phyloP scores from a whole-genome alignment of 768 basidiomycete species.

The Fomitopsis serialis region DNA sequence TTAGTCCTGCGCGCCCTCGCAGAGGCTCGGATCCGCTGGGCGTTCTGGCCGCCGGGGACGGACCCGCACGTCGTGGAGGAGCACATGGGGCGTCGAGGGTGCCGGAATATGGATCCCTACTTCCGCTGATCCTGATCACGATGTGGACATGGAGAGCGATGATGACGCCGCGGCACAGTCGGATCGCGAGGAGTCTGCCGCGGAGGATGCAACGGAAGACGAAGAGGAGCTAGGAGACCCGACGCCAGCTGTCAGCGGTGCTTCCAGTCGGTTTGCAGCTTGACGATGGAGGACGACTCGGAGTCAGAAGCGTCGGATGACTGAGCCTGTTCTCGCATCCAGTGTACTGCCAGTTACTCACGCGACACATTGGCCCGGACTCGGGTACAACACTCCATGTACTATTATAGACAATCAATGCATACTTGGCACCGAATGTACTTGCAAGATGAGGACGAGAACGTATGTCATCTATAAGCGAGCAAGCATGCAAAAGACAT shows the following conservation, averaged over 20 bases:
- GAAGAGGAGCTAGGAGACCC: constrained; percentile 6
- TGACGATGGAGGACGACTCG: constrained; percentile 29
- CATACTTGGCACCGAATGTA: too few relatives aligned
- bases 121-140: constrained; percentile 11
- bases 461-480: too few relatives aligned
- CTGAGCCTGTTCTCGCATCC: too few relatives aligned
- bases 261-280: constrained; percentile 32
- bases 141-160: constrained; percentile 15
- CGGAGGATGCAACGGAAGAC: constrained; percentile 15
- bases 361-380: too few relatives aligned
- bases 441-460: too few relatives aligned
- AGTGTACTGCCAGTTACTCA: too few relatives aligned
- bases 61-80: constrained; percentile 22
- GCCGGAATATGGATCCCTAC: constrained; percentile 57
- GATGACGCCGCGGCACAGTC: constrained; percentile 15
- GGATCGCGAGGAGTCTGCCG: constrained; percentile 12
- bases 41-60: constrained; percentile 70
- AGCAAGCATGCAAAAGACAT: too few relatives aligned
- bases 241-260: background rate
- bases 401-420: too few relatives aligned
- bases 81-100: constrained; percentile 21
- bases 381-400: too few relatives aligned
- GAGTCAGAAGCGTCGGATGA: background rate
- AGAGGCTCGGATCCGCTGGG: constrained; percentile 79
- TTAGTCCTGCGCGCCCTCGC: constrained; percentile 79